These are phyloP conservation scores for Debaryomyces tyrocola DNA, from an alignment of 805 yeast species.

Conservation along the genomic window DNA sequence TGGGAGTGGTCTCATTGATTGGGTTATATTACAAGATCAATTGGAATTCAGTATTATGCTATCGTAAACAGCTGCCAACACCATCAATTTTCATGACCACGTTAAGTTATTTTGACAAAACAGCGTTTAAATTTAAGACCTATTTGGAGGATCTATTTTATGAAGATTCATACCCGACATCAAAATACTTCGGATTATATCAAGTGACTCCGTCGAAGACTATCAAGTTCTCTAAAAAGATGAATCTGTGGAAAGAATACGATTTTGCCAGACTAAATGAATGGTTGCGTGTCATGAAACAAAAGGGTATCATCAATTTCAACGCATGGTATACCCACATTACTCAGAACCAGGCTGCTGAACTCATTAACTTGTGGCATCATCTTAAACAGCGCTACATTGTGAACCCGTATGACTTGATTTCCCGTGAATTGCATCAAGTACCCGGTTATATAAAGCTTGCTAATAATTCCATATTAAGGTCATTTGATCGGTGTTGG, in stretches of 20 bases:
- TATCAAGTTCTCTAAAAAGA: not conserved
- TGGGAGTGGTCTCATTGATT: constrained; percentile 3
- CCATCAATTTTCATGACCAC: not conserved
- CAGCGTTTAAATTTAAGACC: not conserved
- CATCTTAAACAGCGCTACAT: too few species aligned
- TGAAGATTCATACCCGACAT: constrained; percentile 4
- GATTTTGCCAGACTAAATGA: too few species aligned
- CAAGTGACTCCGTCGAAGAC: not conserved
- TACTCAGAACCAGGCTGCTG: too few species aligned
- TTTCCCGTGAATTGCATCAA: too few species aligned
- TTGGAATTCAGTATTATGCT: not conserved
- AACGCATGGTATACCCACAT: too few species aligned
- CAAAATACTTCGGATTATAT: constrained; percentile 2
- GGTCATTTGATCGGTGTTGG: not conserved
- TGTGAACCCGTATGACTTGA: too few species aligned
- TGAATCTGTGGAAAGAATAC: not conserved
- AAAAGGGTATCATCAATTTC: too few species aligned
- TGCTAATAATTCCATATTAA: too few species aligned
- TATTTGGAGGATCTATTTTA: constrained; percentile 10
- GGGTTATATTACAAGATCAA: not conserved
- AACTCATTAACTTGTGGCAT: too few species aligned
- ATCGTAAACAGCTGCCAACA: not conserved
- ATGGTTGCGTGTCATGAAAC: too few species aligned
- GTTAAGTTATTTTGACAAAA: not conserved
- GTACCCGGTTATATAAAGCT: too few species aligned